phyloP scores from a whole-genome alignment of 1,284 basidiomycete genomes.

The Cerioporus squamosus region DNA sequence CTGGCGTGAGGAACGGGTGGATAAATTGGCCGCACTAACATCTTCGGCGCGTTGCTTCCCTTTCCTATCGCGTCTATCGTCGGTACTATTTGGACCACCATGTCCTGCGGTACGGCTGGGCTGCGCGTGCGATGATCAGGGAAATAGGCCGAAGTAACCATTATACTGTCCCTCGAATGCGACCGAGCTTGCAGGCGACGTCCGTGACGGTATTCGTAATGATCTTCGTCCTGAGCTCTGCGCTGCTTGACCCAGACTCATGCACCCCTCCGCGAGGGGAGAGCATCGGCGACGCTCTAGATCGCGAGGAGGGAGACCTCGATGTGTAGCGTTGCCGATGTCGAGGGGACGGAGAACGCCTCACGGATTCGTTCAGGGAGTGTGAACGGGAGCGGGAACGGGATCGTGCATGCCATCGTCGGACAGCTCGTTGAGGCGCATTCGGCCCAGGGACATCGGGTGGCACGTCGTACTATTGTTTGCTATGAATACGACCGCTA shows the following conservation, averaged over 20 bases:
- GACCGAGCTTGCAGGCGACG: neutral
- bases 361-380: neutral
- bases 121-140: neutral
- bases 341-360: constrained; percentile 6
- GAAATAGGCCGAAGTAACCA: neutral
- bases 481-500: constrained; percentile 4
- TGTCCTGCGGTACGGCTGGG: neutral
- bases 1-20: constrained; percentile 3
- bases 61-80: constrained; percentile 20
- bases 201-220: neutral
- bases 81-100: neutral
- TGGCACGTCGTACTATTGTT: constrained; percentile 59
- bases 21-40: constrained; percentile 12
- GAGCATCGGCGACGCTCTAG: neutral
- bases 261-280: neutral
- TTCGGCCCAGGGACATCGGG: constrained; percentile 39
- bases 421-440: constrained; percentile 41
- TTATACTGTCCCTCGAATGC: neutral
- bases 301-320: constrained; percentile 1
- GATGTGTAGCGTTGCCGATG: constrained; percentile 2
- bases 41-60: constrained; percentile 30
- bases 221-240: neutral
- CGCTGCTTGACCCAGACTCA: too few species aligned
- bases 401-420: constrained; percentile 38
- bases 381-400: constrained; percentile 22